Evolutionary conservation across 495 filamentous ascomycete species (phyloP).

Genomic region (Schizothecium vesticola): DNA sequence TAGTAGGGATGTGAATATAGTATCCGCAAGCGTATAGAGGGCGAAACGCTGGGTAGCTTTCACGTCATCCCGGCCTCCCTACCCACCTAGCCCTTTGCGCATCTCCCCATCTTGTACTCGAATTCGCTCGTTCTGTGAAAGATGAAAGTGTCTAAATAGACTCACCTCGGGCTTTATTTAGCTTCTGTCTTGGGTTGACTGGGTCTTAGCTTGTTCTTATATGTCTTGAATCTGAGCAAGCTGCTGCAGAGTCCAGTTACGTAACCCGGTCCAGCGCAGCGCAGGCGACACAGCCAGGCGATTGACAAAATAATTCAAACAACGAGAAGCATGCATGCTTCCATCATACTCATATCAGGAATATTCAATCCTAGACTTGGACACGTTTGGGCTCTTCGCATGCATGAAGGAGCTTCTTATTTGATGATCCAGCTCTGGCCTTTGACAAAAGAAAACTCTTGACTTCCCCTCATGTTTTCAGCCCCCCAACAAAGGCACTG

Average conservation of each 20-base stretch:
- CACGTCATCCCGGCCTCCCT: neutral
- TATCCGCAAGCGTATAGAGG: neutral
- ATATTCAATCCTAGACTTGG: neutral
- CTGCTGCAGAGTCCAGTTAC: neutral
- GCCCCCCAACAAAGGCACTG: neutral
- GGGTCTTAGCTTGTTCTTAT: neutral
- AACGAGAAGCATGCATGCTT: neutral
- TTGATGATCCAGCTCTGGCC: neutral
- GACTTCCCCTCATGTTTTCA: neutral
- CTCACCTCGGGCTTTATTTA: neutral
- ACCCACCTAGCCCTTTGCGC: neutral
- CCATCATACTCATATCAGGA: neutral
- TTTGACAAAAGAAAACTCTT: neutral
- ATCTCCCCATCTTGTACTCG: neutral
- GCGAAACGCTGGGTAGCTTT: neutral
- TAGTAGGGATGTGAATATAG: neutral
- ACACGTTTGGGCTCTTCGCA: neutral
- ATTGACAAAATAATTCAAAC: neutral
- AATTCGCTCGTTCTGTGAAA: neutral
- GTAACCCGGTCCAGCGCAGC: neutral
- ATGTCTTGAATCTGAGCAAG: neutral
- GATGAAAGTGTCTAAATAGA: neutral
- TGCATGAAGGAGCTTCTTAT: neutral
- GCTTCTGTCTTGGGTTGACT: neutral
- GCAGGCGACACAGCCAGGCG: neutral